These are phyloP conservation scores for Imleria badia DNA, from an alignment of 768 basidiomycete species.

Conservation along the genomic window DNA sequence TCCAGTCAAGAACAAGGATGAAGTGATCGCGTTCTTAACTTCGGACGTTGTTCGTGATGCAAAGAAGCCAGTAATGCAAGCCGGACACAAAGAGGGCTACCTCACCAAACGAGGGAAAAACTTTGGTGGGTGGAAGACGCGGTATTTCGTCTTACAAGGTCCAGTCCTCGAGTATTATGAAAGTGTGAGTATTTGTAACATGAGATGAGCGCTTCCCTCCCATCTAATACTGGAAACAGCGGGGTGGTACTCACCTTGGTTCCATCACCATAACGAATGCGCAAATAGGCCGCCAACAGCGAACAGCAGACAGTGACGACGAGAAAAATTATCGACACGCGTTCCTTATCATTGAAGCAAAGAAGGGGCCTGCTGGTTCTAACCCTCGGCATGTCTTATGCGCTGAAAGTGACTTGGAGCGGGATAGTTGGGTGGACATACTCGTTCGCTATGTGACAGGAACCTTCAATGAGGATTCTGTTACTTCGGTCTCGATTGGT, in stretches of 20 bases:
- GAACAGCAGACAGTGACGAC: constrained; percentile 60
- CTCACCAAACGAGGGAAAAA: constrained; percentile 96
- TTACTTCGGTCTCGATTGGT: constrained; percentile 42
- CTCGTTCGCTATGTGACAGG: constrained; percentile 88
- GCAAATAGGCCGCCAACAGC: constrained; percentile 94
- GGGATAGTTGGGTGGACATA: constrained; percentile 93
- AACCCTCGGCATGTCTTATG: constrained; percentile 89
- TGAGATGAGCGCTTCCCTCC: constrained; percentile 5
- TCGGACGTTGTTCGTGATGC: constrained; percentile 81
- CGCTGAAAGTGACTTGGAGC: constrained; percentile 91
- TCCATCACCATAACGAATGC: constrained; percentile 90
- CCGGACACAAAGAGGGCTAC: constrained; percentile 91
- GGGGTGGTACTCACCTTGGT: constrained; percentile 88
- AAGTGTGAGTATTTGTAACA: constrained; percentile 60
- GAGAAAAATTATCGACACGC: constrained; percentile 97
- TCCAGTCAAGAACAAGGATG: constrained; percentile 83
- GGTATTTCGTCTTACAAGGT: constrained; percentile 92
- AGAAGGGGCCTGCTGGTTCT: constrained; percentile 65
- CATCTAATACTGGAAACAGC: constrained; percentile 43
- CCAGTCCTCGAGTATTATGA: constrained; percentile 94
- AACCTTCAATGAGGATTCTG: constrained; percentile 70
- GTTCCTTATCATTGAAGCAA: constrained; percentile 93
- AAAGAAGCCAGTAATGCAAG: constrained; percentile 73
- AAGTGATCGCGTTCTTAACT: constrained; percentile 89
- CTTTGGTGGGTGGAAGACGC: constrained; percentile 97